Evolutionary conservation across 2,329 filamentous ascomycete species (phyloP).

Genomic region (Trichophaea hybrida): DNA sequence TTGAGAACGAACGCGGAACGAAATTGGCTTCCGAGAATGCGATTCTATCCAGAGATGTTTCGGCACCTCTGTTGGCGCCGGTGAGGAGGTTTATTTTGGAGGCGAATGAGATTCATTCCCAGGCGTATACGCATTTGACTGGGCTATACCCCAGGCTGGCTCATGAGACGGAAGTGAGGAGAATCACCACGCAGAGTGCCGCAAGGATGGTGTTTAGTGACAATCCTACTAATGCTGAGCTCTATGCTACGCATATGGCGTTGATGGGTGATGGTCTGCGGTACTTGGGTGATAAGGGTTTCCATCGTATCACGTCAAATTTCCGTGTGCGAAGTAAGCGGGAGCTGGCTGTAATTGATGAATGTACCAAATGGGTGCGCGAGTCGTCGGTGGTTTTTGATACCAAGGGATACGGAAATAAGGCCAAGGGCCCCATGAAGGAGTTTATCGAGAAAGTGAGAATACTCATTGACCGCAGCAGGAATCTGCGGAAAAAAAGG

Average conservation of each 20-base stretch:
- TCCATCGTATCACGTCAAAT: conserved; percentile 40
- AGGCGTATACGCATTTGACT: conserved; percentile 9
- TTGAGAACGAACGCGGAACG: background rate
- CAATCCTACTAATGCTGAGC: conserved; percentile 34
- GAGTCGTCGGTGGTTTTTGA: conserved; percentile 21
- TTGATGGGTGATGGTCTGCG: conserved; percentile 46
- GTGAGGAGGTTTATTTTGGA: conserved; percentile 14
- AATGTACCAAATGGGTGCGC: conserved; percentile 41
- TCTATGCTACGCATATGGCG: conserved; percentile 58
- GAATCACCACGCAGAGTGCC: conserved; percentile 19
- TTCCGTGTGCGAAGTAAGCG: conserved; percentile 47
- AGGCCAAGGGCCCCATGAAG: conserved; percentile 16
- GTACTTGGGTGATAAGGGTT: conserved; percentile 43
- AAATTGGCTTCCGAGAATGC: background rate
- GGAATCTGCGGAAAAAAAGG: conserved; percentile 38
- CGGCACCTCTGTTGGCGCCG: conserved; percentile 1
- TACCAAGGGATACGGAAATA: background rate
- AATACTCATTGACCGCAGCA: conserved; percentile 39
- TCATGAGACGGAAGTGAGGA: conserved; percentile 4
- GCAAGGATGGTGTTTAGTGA: conserved; percentile 24
- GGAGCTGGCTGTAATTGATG: conserved; percentile 40
- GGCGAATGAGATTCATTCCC: conserved; percentile 13
- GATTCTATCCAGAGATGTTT: background rate
- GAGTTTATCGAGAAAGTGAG: conserved; percentile 40
- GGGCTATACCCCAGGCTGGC: conserved; percentile 15